Conservation (phyloP, 495 filamentous ascomycete species). For the Oidiodendron maius region DNA sequence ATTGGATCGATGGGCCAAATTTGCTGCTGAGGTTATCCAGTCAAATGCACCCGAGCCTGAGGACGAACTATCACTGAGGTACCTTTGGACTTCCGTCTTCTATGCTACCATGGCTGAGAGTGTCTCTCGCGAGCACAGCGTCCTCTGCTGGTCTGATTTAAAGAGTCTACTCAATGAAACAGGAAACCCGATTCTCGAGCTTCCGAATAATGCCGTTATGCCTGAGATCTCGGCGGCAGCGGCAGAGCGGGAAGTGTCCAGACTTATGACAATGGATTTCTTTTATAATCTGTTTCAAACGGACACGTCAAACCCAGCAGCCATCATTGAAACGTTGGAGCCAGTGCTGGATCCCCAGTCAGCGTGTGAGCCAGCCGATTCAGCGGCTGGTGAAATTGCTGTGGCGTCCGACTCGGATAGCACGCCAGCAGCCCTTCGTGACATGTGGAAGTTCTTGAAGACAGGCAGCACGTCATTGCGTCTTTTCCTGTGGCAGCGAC, state of each 20-base stretch:
- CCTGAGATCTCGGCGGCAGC: slow-evolving; percentile 76
- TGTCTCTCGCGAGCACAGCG: slow-evolving; percentile 65
- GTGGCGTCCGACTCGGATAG: slow-evolving; percentile 24
- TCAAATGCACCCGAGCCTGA: slow-evolving; percentile 28
- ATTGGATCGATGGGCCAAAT: slow-evolving; percentile 65
- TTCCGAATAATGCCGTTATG: slow-evolving; percentile 86
- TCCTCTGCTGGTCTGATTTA: slow-evolving; percentile 72
- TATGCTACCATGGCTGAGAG: slow-evolving; percentile 64
- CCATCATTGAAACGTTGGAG: slow-evolving; percentile 85
- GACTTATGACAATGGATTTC: slow-evolving; percentile 92
- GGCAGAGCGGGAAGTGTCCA: slow-evolving; percentile 83
- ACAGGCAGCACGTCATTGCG: slow-evolving; percentile 73
- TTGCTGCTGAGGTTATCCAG: slow-evolving; percentile 58
- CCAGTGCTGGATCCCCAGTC: slow-evolving; percentile 77
- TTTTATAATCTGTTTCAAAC: slow-evolving; percentile 78
- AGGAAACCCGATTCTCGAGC: slow-evolving; percentile 43
- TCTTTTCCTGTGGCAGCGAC: slow-evolving; percentile 78
- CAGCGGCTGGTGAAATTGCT: slow-evolving; percentile 10
- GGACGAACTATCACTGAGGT: slow-evolving; percentile 50
- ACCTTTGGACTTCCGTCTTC: slow-evolving; percentile 81
- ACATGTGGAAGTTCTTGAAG: slow-evolving; percentile 79
- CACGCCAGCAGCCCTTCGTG: slow-evolving; percentile 46
- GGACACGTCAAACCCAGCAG: slow-evolving; percentile 61
- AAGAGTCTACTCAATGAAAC: slow-evolving; percentile 36
- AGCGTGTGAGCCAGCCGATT: slow-evolving; percentile 28